Percentiles rank a stretch among this genome's conserved stretches.
These are phyloP conservation scores for Hansfordia pulvinata DNA, from an alignment of 2,329 filamentous ascomycete genomes.

Conservation along the genomic window DNA sequence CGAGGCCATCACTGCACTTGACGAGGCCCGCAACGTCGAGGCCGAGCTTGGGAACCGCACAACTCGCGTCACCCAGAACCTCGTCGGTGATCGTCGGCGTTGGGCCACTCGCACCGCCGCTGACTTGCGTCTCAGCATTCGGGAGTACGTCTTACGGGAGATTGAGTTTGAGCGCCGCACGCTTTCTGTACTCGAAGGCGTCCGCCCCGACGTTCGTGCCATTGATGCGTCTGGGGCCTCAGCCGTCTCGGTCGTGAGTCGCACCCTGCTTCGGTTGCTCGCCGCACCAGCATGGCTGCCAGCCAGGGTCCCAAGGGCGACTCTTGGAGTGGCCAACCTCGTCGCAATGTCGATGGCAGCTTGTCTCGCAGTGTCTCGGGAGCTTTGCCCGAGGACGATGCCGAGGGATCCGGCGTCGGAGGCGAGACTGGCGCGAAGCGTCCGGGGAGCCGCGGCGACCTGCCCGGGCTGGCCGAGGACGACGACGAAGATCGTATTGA, in stretches of 20 bases:
- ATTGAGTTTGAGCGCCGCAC: slow-evolving; percentile 92
- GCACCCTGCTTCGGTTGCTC: slow-evolving; percentile 59
- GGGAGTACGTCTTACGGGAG: slow-evolving; percentile 86
- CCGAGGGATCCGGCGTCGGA: slow-evolving; percentile 31
- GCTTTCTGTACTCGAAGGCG: slow-evolving; percentile 82
- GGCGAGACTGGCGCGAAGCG: slow-evolving; percentile 22
- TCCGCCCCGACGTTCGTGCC: slow-evolving; percentile 81
- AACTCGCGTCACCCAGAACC: slow-evolving; percentile 74
- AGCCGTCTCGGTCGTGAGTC: slow-evolving; percentile 80
- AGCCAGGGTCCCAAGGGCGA: slow-evolving; percentile 97
- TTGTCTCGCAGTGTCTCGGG: too few species aligned
- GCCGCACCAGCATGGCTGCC: slow-evolving; percentile 66
- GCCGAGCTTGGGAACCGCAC: slow-evolving; percentile 74
- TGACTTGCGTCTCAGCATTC: slow-evolving; percentile 72
- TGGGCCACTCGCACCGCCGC: slow-evolving; percentile 81
- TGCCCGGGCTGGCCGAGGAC: slow-evolving; percentile 56
- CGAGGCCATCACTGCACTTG: slow-evolving; percentile 82
- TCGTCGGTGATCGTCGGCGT: slow-evolving; percentile 74
- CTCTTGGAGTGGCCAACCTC: slow-evolving; percentile 88
- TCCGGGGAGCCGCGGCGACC: slow-evolving; percentile 28
- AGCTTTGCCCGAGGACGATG: slow-evolving; percentile 53
- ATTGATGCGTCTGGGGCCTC: slow-evolving; percentile 88
- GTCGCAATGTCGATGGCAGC: too few species aligned
- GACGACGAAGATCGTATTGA: slow-evolving; percentile 91
- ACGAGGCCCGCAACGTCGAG: slow-evolving; percentile 77